A percentile compares a stretch with the other conserved stretches of the same genome.
Conservation (phyloP, 2,329 filamentous ascomycete genomes). For the Chrysoporthe deuterocubensis region DNA sequence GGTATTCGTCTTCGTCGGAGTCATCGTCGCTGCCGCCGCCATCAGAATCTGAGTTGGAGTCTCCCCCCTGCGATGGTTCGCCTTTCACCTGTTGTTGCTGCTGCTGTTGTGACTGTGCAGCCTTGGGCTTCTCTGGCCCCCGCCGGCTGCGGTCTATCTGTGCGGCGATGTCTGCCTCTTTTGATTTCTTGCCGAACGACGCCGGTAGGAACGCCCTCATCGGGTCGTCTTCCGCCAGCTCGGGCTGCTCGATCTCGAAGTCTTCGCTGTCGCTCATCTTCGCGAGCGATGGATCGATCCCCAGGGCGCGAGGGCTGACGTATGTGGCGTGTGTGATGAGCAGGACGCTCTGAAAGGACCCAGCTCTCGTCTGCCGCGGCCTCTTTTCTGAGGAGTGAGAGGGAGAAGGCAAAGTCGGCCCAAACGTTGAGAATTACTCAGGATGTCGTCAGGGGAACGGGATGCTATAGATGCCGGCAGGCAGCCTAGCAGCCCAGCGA, state of each 20-base stretch:
- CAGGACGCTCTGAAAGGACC: not conserved
- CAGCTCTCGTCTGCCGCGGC: not conserved
- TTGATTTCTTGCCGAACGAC: conserved; percentile 82
- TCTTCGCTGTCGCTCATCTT: conserved; percentile 66
- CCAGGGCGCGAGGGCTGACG: not conserved
- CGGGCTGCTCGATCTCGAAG: conserved; percentile 58
- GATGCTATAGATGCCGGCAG: not conserved
- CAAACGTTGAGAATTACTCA: not conserved
- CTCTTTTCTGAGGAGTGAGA: not conserved
- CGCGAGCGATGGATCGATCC: not conserved
- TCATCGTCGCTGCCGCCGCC: conserved; percentile 44
- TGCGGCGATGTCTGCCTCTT: conserved; percentile 72
- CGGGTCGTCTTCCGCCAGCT: conserved; percentile 66
- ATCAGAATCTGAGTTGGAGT: conserved; percentile 32
- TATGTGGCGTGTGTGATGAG: not conserved
- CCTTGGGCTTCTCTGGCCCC: conserved; percentile 46
- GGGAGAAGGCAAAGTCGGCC: not conserved
- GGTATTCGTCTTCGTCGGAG: conserved; percentile 81
- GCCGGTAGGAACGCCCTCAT: conserved; percentile 79
- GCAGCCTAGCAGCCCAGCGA: not conserved
- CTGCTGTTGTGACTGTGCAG: conserved; percentile 31
- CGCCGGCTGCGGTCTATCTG: conserved; percentile 83
- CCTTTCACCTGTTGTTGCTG: conserved; percentile 37
- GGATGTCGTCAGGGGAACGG: not conserved
- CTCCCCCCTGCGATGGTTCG: conserved; percentile 31